These are phyloP conservation scores for Chrysanthemum makinoi DNA, from an alignment of 129 eudicot genomes.

Conservation along the genomic window DNA sequence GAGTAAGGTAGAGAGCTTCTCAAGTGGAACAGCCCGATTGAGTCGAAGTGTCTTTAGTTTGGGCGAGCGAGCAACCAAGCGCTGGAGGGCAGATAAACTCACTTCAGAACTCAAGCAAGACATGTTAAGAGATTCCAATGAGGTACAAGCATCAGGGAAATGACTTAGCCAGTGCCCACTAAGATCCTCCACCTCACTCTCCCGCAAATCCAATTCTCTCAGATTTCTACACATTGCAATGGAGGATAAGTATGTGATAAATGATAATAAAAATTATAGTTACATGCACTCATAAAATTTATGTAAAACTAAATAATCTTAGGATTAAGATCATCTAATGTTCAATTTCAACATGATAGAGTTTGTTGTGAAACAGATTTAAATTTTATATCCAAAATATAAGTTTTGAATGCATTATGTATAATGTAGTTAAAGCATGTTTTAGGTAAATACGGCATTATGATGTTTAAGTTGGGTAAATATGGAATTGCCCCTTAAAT, in stretches of 20 bases:
- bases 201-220: constrained; percentile 69
- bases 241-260: neutral
- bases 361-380: too few species aligned
- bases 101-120: constrained; percentile 79
- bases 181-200: constrained; percentile 86
- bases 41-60: constrained; percentile 73
- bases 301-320: too few species aligned
- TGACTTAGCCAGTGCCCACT: constrained; percentile 90
- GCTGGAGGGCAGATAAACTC: constrained; percentile 67
- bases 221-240: constrained; percentile 50
- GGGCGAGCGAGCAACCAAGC: constrained; percentile 70
- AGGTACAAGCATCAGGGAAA: constrained; percentile 71
- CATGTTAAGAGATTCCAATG: constrained; percentile 71
- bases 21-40: constrained; percentile 82
- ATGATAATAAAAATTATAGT: neutral
- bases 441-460: too few species aligned
- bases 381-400: too few species aligned
- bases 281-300: too few species aligned
- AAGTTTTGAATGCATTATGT: too few species aligned
- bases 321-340: too few species aligned
- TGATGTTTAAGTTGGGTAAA: too few species aligned
- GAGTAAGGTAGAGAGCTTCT: constrained; percentile 59
- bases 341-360: too few species aligned
- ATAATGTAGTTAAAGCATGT: too few species aligned
- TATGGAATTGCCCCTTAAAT: too few species aligned